Evolutionary conservation across 148 eudicot species (phyloP), one percentile per base, ranked within the genome.

Genomic region (Rhododendron williamsianum): DNA sequence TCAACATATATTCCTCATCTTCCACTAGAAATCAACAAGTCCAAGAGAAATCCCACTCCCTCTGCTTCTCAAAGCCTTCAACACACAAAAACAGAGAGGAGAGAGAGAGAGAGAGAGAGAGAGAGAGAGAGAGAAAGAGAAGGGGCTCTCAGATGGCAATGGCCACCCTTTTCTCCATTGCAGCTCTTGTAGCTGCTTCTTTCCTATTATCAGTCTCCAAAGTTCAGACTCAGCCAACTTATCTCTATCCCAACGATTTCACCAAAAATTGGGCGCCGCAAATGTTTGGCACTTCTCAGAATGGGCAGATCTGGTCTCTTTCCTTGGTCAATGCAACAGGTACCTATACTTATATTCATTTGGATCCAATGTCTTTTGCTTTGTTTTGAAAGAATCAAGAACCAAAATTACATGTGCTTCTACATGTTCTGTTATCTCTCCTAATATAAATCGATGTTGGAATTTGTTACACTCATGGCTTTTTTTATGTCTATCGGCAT

Each of bases 221-320:
- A 80, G 92, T 92, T n/a, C 78, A 82, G 15, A 60, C 95, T 33
- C 88, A 0, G 19, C 6, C 89, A 83, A 86, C 80, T 10, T 87
- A 90, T 6, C 86, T 90, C 77, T 94, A 93, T 54, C 87, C 92
- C 13, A 95, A 92, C 16, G 87, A 92, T 76, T 95, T 97, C 85
- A 87, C 88, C 54, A 91, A 89, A 10, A 92, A 90, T 94, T 97
- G 94, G 91, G 90, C 96, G 45, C 91, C 93, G 51, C 80, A 91
- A 27, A 91, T 93, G 87, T 94, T 97, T 91, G 92, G 91, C 89
- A 93, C 97, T 82, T 92, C 97, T 46, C 82, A 87, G 19, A 96
- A 94, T 89, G 98, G 98, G 4, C 92, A 92, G 93, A 95, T 91
- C 93, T 97, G 99, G 99, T 90, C 77, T 65, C 98, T 97, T 79